Percentiles rank a stretch among this genome's conserved stretches.
phyloP scores from a whole-genome alignment of 2,329 filamentous ascomycete genomes.

The Didymella glomerata region DNA sequence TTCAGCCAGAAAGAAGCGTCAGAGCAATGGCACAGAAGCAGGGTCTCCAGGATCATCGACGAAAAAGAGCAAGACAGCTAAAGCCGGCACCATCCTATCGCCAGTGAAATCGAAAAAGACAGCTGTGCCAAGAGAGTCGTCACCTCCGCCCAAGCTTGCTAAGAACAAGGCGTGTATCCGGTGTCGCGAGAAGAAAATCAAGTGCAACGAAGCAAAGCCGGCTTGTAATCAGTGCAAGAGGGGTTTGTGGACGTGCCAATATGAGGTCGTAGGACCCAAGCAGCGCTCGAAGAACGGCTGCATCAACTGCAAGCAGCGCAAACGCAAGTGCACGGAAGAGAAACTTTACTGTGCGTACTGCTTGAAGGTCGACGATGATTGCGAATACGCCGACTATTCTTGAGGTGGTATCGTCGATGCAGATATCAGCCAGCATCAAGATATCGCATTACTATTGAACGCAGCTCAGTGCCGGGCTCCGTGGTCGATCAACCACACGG shows the following conservation, averaged over 20 bases:
- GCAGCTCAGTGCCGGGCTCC: not conserved
- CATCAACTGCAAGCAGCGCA: conserved; percentile 40
- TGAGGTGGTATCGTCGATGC: conserved; percentile 10
- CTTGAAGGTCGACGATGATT: conserved; percentile 40
- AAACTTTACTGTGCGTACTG: conserved; percentile 42
- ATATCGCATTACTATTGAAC: not conserved
- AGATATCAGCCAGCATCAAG: not conserved
- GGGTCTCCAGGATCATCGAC: conserved; percentile 10
- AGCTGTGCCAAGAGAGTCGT: conserved; percentile 11
- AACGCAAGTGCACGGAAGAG: conserved; percentile 46
- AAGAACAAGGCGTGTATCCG: conserved; percentile 32
- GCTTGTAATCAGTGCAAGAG: conserved; percentile 43
- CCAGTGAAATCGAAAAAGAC: conserved; percentile 29
- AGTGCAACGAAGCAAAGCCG: conserved; percentile 42
- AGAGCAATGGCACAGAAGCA: conserved; percentile 23
- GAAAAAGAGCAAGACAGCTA: conserved; percentile 31
- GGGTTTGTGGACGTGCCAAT: conserved; percentile 44
- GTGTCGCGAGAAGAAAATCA: conserved; percentile 43
- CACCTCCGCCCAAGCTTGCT: conserved; percentile 19
- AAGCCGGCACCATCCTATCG: conserved; percentile 11
- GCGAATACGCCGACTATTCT: conserved; percentile 35
- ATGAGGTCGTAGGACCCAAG: conserved; percentile 24
- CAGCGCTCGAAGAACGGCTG: conserved; percentile 45
- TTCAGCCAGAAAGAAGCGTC: conserved; percentile 33
- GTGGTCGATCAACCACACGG: no score